Base-by-base conservation (phyloP, 495 filamentous ascomycete genomes). In the Collariella sp. region DNA sequence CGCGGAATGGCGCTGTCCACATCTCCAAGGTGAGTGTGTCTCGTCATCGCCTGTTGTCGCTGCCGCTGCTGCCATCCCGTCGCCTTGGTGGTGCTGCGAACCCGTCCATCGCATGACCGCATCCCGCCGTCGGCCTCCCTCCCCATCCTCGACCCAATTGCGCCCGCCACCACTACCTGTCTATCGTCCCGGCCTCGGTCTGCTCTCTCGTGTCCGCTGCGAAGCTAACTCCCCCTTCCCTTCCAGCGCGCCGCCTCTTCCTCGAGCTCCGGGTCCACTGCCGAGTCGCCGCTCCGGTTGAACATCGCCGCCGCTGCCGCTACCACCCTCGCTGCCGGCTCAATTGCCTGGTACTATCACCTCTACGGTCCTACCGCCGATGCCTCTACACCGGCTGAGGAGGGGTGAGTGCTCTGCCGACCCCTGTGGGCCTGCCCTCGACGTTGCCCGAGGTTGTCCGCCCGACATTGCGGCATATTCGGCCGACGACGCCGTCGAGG, bases 271-370 rank as follows among this genome's bases (percentile, higher is more conserved):
- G 75, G 76, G 61, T 69, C 81, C 63, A 70, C 76, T 55, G 71
- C 73, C 64, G 74, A 79, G 60, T 81, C 82, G 31, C 77, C 82
- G 45, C 76, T 80, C 65, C 77, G 74, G 64, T 76, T 89, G 65
- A 96, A 87, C 66, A 78, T 88, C 58, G 86, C 89, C 69, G 88
- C 85, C 59, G 78, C 79, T 63, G 87, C 86, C 59, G 86, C 93
- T 60, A 96, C 91, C 57, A 78, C 83, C 62, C 76, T 87, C 63
- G 89, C 93, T 60, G 73, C 88, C 69, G 90, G 90, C 69, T 88
- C 90, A 52, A 80, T 93, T 63, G 88, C 85, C 51, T 95, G 88
- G 90, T 96, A 95, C 73, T 93, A 89, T 69, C 88, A 95, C 73
- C 84, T 94, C 61, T 97, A 91, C 75, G 94, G 93, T 62, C 80